These are phyloP conservation scores for Quercus dentata DNA, from an alignment of 306 rosid species.

Conservation along the genomic window DNA sequence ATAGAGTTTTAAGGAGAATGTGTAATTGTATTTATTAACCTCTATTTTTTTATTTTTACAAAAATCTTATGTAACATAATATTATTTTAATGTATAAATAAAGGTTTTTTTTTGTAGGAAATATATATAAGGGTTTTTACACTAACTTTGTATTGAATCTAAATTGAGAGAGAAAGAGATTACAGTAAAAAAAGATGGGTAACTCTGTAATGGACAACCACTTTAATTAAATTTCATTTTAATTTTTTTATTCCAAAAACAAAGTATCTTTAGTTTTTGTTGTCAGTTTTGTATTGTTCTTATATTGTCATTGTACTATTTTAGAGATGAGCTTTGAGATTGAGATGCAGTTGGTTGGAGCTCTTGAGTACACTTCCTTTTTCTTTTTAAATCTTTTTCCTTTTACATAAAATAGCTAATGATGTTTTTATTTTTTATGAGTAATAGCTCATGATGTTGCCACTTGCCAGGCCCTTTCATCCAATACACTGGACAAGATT, in stretches of 20 bases:
- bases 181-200: slow-evolving; percentile 26
- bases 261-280: neutral
- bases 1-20: too few relatives aligned
- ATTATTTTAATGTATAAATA: too few relatives aligned
- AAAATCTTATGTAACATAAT: too few relatives aligned
- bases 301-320: neutral
- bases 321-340: neutral
- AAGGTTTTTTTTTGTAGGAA: neutral
- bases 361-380: neutral
- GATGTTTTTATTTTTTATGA: neutral
- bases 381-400: neutral
- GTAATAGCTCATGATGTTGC: too few relatives aligned
- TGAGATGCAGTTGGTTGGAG: neutral
- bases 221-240: slow-evolving; percentile 6
- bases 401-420: neutral
- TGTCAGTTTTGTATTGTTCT: neutral
- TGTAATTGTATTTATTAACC: too few relatives aligned
- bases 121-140: too few relatives aligned
- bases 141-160: too few relatives aligned
- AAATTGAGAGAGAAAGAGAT: neutral
- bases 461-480: neutral
- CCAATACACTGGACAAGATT: too few relatives aligned
- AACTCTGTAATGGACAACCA: neutral
- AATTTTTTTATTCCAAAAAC: neutral
- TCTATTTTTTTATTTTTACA: too few relatives aligned